Evolutionary conservation across 176 grass and related monocot genomes (phyloP), one percentile per base, ranked within the genome.

Genomic region (Cenchrus americanus): DNA sequence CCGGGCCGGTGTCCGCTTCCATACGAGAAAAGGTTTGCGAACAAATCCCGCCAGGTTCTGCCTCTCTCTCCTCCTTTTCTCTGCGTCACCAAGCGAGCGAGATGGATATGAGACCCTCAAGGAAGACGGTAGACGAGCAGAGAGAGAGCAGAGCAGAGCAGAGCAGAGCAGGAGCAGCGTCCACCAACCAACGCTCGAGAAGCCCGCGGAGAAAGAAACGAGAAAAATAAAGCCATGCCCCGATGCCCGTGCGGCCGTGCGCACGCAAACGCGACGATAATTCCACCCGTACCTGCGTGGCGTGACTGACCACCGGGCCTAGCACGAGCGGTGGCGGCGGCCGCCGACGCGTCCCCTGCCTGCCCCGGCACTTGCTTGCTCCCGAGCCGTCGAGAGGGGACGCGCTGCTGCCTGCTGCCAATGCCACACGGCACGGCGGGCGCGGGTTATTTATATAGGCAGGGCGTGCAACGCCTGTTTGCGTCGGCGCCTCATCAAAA

Each of bases 391-490:
- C 65, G 37, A 5, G 8, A 22, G 23, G 51, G 48, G 49, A 27
- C 70, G 22, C 46, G 34, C 34, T 37, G 34, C 10, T 9, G 2
- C 2, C 2, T 14, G 6, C 47, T 73, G 48, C 50, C 71, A 55
- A 26, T 34, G 70, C 26, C 71, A 17, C 14, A 53, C 71, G 49
- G 48, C 51, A 55, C 48, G 71, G 47, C 27, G 51, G 46, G 70
- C 47, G 47, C 73, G 11, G 73, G 12, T 14, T 80, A 65, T 86
- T 14, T 80, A 65, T 86, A 79, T 80, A 80, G 73, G 23, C 67
- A 70, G 42, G 42, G 43, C 37, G 55, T 27, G 75, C 41, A 23
- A 62, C 24, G 5, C 11, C 11, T 4, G 6, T 8, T 14, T 53
- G 52, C 15, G 15, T 54, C 15, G 52, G 52, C 34, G 22, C 14